A percentile compares a stretch with the other conserved stretches of the same genome.
phyloP scores from a whole-genome alignment of 176 grass and related monocot species.

The Triticum monococcum region DNA sequence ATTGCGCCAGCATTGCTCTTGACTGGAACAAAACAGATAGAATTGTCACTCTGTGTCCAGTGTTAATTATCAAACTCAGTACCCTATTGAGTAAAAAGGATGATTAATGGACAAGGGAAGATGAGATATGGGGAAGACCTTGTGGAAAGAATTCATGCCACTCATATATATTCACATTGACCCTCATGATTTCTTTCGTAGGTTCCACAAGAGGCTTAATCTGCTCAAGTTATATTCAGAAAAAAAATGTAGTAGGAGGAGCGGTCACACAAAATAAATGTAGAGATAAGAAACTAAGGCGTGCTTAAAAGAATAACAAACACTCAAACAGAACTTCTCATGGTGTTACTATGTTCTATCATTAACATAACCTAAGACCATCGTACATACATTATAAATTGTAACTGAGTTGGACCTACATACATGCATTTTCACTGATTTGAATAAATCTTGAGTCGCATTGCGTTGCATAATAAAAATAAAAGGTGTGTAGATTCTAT shows the following conservation, averaged over 20 bases:
- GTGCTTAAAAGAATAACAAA: neutral
- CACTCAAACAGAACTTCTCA: neutral
- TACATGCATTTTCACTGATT: neutral
- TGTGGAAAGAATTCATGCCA: constrained; percentile 98
- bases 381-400: neutral
- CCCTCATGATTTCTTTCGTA: constrained; percentile 88
- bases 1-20: constrained; percentile 90
- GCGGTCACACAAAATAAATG: neutral
- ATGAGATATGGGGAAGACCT: constrained; percentile 51
- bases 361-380: neutral
- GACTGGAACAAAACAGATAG: constrained; percentile 36
- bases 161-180: constrained; percentile 84
- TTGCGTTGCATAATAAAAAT: neutral
- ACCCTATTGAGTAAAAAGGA: neutral
- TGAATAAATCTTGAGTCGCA: neutral
- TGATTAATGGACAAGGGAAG: neutral
- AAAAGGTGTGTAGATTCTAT: neutral
- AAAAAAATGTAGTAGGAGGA: constrained; percentile 19
- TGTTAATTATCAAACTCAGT: constrained; percentile 9
- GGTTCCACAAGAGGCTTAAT: constrained; percentile 92
- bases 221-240: constrained; percentile 49
- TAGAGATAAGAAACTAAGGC: neutral
- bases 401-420: neutral
- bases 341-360: constrained; percentile 6
- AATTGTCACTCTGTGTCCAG: constrained; percentile 16